Conservation (phyloP, 129 eudicot genomes). For the Kitagawia praeruptora region DNA sequence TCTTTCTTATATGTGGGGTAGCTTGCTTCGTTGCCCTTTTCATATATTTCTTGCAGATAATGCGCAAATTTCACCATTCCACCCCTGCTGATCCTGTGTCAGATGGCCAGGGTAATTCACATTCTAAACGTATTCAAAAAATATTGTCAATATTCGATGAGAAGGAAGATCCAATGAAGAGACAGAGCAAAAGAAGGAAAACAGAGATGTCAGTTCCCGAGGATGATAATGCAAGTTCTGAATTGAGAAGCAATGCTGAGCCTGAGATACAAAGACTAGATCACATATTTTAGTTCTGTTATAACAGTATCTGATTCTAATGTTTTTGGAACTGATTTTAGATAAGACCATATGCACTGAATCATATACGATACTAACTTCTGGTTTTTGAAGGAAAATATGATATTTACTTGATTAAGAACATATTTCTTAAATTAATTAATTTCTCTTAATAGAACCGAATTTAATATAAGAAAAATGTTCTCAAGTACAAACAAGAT, state of each 20-base stretch:
- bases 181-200: conserved; percentile 53
- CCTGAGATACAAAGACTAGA: conserved; percentile 11
- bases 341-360: neutral
- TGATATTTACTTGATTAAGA: neutral
- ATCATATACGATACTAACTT: neutral
- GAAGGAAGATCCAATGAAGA: conserved; percentile 47
- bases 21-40: conserved; percentile 63
- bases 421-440: neutral
- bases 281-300: neutral
- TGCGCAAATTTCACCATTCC: conserved; percentile 26
- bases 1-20: conserved; percentile 64
- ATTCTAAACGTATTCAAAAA: conserved; percentile 46
- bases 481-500: neutral
- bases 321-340: neutral
- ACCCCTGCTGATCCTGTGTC: conserved; percentile 15
- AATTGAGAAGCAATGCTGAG: conserved; percentile 24
- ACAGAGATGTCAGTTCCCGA: conserved; percentile 33
- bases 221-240: conserved; percentile 22
- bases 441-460: neutral
- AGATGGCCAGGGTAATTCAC: conserved; percentile 28
- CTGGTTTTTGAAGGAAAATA: no score
- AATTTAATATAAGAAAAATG: neutral
- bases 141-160: conserved; percentile 58
- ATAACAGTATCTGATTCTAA: neutral
- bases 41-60: conserved; percentile 54